These are phyloP conservation scores for Talaromyces proteolyticus DNA, from an alignment of 495 filamentous ascomycete genomes.

Conservation along the genomic window DNA sequence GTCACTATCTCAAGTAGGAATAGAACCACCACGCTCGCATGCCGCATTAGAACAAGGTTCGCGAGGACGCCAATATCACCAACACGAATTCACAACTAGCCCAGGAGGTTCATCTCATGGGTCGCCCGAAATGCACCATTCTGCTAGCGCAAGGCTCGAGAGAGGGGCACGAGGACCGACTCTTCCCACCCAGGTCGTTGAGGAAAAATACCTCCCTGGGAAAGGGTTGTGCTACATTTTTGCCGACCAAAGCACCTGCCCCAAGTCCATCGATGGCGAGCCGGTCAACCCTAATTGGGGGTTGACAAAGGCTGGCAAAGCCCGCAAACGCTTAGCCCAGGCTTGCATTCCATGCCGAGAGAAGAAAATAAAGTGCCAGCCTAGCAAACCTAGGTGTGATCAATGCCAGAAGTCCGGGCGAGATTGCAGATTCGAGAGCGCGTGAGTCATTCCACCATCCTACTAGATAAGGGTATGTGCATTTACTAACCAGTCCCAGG, in stretches of 20 bases:
- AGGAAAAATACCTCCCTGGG: conserved; percentile 54
- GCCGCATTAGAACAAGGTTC: background rate
- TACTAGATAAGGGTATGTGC: background rate
- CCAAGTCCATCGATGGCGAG: conserved; percentile 78
- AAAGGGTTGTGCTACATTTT: conserved; percentile 84
- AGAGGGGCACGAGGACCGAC: conserved; percentile 8
- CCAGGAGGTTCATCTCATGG: conserved; percentile 5
- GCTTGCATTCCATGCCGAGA: conserved; percentile 87
- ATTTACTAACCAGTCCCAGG: conserved; percentile 10
- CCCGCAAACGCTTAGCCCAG: conserved; percentile 80
- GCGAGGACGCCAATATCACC: conserved; percentile 6
- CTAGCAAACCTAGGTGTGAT: conserved; percentile 75
- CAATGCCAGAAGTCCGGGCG: conserved; percentile 88
- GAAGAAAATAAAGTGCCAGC: conserved; percentile 97
- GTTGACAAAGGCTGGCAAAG: conserved; percentile 87
- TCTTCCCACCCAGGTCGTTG: conserved; percentile 38
- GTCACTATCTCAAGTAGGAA: background rate
- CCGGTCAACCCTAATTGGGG: conserved; percentile 89
- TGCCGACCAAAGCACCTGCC: conserved; percentile 79
- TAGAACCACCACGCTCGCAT: background rate
- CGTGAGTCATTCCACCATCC: conserved; percentile 52
- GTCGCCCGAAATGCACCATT: background rate
- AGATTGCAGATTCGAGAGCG: conserved; percentile 79
- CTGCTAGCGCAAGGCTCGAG: background rate
- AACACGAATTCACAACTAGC: background rate